Evolutionary conservation across 306 rosid species (phyloP).

Genomic region (Castanea mollissima): DNA sequence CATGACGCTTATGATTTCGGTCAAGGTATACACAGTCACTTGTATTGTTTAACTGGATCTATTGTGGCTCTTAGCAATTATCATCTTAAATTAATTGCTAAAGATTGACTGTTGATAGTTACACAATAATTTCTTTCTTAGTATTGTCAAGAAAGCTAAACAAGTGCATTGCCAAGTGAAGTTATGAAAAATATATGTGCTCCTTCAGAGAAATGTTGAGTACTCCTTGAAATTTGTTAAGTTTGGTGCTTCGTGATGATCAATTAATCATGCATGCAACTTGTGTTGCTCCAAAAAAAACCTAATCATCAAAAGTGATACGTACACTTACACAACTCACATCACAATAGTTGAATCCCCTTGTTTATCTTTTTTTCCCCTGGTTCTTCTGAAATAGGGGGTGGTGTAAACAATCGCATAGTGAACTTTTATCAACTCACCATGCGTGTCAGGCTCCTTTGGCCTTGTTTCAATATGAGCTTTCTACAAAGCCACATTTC

Average conservation of each 20-base stretch:
- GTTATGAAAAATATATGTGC: neutral
- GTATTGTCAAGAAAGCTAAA: neutral
- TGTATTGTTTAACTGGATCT: neutral
- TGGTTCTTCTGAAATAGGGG: neutral
- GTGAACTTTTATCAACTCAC: too few species aligned
- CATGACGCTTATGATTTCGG: neutral
- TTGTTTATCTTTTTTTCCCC: neutral
- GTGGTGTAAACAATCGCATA: too few species aligned
- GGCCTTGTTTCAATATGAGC: too few species aligned
- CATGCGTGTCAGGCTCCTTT: too few species aligned
- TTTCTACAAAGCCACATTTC: too few species aligned
- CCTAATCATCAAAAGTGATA: neutral
- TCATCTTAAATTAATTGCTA: neutral
- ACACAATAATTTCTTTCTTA: neutral
- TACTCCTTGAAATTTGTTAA: neutral
- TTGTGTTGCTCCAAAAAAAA: neutral
- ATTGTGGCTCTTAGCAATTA: neutral
- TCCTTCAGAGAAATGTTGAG: neutral
- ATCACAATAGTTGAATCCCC: neutral
- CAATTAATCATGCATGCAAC: neutral
- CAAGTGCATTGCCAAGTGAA: neutral
- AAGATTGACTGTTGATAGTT: neutral
- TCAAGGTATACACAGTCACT: neutral
- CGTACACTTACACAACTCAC: neutral
- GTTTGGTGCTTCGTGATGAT: neutral